phyloP scores from a whole-genome alignment of 768 basidiomycete species.

The Mycena pura region DNA sequence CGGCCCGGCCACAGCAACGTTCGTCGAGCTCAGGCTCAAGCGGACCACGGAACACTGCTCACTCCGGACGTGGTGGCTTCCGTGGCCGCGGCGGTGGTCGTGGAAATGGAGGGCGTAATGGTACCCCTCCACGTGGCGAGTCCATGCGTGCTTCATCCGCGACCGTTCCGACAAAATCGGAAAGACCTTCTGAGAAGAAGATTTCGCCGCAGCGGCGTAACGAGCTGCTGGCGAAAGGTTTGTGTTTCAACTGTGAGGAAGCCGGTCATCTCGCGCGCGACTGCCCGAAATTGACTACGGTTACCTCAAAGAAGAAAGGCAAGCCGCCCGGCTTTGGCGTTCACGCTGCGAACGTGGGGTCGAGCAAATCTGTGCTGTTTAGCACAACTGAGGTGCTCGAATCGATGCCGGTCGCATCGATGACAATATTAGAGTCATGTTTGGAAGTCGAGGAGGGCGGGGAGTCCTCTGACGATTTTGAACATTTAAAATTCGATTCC shows the following conservation, averaged over 20 bases:
- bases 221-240: conserved; percentile 27
- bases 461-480: neutral
- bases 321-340: conserved; percentile 5
- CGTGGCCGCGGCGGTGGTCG: neutral
- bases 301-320: neutral
- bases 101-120: neutral
- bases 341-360: neutral
- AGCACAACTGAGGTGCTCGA: neutral
- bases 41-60: too few species aligned
- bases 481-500: too few species aligned
- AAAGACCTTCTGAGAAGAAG: neutral
- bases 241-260: conserved; percentile 38
- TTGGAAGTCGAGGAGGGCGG: conserved; percentile 6
- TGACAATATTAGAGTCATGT: neutral
- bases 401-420: neutral
- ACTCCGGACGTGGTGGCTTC: neutral
- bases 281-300: neutral
- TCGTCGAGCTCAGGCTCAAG: too few species aligned
- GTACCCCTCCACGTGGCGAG: neutral
- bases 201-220: conserved; percentile 3
- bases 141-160: neutral
- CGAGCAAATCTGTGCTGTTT: neutral
- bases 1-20: too few species aligned
- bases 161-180: neutral
- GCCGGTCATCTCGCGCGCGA: conserved; percentile 32